Evolutionary conservation across 768 basidiomycete genomes (phyloP).

Genomic region (Podaxis sp.): DNA sequence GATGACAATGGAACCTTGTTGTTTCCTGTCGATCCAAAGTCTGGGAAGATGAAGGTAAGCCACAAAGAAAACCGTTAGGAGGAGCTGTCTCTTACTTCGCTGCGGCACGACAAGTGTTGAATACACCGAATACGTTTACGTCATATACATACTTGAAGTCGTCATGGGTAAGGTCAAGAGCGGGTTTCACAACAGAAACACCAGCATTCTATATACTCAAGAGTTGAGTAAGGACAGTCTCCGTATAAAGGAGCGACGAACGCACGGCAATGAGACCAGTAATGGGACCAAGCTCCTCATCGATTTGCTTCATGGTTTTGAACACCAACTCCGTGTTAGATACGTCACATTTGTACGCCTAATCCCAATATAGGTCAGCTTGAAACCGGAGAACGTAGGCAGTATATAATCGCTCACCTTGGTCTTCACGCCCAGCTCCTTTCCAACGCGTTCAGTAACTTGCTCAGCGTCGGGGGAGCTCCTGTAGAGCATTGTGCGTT

Average conservation of each 20-base stretch:
- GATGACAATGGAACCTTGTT: conserved; percentile 57
- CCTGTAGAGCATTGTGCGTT: conserved; percentile 29
- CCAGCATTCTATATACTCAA: conserved; percentile 52
- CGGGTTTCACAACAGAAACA: conserved; percentile 61
- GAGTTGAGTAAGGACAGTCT: not conserved
- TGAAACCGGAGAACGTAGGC: not conserved
- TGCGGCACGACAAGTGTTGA: conserved; percentile 59
- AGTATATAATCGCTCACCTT: conserved; percentile 39
- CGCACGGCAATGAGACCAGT: conserved; percentile 57
- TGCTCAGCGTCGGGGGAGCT: conserved; percentile 45
- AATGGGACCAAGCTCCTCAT: conserved; percentile 48
- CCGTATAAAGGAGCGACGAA: conserved; percentile 1
- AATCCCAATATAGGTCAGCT: not conserved
- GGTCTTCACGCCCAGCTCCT: conserved; percentile 43
- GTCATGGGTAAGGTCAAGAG: conserved; percentile 50
- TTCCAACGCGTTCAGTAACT: conserved; percentile 44
- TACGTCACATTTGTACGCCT: conserved; percentile 68
- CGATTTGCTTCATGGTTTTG: conserved; percentile 45
- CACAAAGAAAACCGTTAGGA: not conserved
- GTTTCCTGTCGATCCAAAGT: conserved; percentile 40
- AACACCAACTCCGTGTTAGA: conserved; percentile 43
- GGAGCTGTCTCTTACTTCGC: conserved; percentile 41
- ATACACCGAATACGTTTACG: conserved; percentile 67
- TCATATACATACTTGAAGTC: conserved; percentile 58
- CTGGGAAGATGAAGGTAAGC: conserved; percentile 25